A percentile compares a stretch with the other conserved stretches of the same genome.
Conservation (phyloP, 208 protist species). For the Giardia muris region DNA sequence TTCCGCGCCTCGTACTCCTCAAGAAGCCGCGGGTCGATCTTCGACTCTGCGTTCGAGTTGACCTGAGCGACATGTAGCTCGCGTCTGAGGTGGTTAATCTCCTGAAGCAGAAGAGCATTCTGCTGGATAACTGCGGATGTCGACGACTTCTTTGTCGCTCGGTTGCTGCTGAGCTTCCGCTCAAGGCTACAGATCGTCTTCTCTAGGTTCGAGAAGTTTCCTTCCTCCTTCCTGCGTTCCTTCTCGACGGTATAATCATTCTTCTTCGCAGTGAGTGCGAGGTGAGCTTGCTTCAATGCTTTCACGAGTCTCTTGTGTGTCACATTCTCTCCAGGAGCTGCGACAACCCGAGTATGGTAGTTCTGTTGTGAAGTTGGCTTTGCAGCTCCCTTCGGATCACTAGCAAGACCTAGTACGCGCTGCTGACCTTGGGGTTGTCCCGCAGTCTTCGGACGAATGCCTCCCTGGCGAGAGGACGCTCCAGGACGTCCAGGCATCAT, state of each 20-base stretch:
- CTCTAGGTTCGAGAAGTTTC: constrained; percentile 20
- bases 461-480: not conserved
- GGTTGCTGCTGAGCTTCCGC: not conserved
- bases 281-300: not conserved
- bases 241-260: not conserved
- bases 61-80: constrained; percentile 14
- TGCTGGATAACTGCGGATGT: not conserved
- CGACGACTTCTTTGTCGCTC: not conserved
- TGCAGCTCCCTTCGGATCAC: not conserved
- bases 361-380: not conserved
- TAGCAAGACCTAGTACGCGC: too few species aligned
- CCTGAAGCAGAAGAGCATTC: constrained; percentile 19
- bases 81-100: constrained; percentile 6
- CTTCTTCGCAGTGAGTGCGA: not conserved
- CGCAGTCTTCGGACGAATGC: not conserved
- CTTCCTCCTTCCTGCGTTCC: not conserved
- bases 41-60: not conserved
- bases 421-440: too few species aligned
- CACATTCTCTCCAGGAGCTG: not conserved
- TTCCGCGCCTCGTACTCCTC: not conserved
- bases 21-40: constrained; percentile 2
- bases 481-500: not conserved
- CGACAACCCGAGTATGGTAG: not conserved
- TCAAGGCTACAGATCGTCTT: not conserved
- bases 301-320: constrained; percentile 14